These are phyloP conservation scores for Inosperma sp. DNA, from an alignment of 768 basidiomycete species.

Conservation along the genomic window DNA sequence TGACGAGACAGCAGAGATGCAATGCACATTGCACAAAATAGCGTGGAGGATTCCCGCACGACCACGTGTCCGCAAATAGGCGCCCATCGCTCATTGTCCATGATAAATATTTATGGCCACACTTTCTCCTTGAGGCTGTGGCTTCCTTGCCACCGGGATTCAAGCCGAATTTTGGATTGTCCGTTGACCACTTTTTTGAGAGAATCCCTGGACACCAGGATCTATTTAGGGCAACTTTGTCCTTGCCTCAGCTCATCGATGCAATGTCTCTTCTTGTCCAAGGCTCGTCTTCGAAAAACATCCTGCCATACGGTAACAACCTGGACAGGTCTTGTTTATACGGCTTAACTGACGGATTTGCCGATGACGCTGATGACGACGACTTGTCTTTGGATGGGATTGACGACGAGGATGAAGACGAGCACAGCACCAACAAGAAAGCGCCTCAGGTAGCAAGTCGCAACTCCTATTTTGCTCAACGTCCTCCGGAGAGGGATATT, in stretches of 20 bases:
- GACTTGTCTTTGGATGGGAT: constrained; percentile 12
- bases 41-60: no score
- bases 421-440: no score
- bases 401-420: constrained; percentile 7
- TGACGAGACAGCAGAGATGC: no score
- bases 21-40: no score
- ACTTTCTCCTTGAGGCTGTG: background rate
- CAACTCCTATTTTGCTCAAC: no score
- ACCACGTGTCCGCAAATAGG: background rate
- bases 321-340: constrained; percentile 2
- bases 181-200: constrained; percentile 1
- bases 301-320: constrained; percentile 1
- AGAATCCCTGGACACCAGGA: background rate
- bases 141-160: constrained; percentile 4
- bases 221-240: background rate
- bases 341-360: constrained; percentile 3
- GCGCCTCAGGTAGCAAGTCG: no score
- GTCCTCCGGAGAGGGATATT: no score
- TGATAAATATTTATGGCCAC: no score
- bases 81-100: no score
- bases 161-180: constrained; percentile 1
- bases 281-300: background rate
- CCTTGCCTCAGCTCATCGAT: background rate
- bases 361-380: constrained; percentile 9
- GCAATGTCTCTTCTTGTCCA: constrained; percentile 10